A percentile compares a stretch with the other conserved stretches of the same genome.
phyloP scores from a whole-genome alignment of 2,329 filamentous ascomycete genomes.

The Pseudogymnoascus sp. region DNA sequence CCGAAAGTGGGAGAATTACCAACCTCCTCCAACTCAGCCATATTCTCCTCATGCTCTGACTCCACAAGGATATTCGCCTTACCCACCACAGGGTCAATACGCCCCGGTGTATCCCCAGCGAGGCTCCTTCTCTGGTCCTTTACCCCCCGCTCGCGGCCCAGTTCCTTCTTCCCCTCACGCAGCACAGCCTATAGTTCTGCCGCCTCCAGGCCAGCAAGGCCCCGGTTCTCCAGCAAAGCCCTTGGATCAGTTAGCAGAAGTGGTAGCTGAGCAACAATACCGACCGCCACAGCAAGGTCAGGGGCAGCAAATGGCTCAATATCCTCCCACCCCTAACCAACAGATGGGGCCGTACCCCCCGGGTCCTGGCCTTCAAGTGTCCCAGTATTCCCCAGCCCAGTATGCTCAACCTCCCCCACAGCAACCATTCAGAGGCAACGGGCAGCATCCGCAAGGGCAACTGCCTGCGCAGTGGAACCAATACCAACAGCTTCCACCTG shows the following conservation, averaged over 20 bases:
- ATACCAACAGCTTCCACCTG: slow-evolving; percentile 15
- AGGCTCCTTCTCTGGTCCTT: slow-evolving; percentile 21
- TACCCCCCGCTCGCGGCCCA: slow-evolving; percentile 22
- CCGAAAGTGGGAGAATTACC: slow-evolving; percentile 24
- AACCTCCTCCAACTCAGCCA: slow-evolving; percentile 13
- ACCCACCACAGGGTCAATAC: slow-evolving; percentile 13
- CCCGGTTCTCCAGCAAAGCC: slow-evolving; percentile 20
- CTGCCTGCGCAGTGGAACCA: slow-evolving; percentile 15
- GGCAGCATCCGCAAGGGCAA: slow-evolving; percentile 9
- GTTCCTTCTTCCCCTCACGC: slow-evolving; percentile 26
- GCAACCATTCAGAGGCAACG: background rate
- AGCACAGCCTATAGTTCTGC: slow-evolving; percentile 18
- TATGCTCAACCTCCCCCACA: slow-evolving; percentile 5
- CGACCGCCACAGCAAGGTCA: slow-evolving; percentile 23
- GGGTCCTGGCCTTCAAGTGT: background rate
- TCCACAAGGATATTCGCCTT: slow-evolving; percentile 12
- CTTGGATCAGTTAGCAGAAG: slow-evolving; percentile 25
- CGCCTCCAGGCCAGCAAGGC: slow-evolving; percentile 19
- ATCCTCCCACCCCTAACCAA: background rate
- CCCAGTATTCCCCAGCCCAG: background rate
- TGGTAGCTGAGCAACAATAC: slow-evolving; percentile 23
- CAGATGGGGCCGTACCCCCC: background rate
- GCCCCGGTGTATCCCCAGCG: slow-evolving; percentile 7
- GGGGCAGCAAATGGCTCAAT: slow-evolving; percentile 18
- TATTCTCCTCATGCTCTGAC: slow-evolving; percentile 12